Base-by-base conservation (phyloP, 495 filamentous ascomycete species). In the Podospora conica region DNA sequence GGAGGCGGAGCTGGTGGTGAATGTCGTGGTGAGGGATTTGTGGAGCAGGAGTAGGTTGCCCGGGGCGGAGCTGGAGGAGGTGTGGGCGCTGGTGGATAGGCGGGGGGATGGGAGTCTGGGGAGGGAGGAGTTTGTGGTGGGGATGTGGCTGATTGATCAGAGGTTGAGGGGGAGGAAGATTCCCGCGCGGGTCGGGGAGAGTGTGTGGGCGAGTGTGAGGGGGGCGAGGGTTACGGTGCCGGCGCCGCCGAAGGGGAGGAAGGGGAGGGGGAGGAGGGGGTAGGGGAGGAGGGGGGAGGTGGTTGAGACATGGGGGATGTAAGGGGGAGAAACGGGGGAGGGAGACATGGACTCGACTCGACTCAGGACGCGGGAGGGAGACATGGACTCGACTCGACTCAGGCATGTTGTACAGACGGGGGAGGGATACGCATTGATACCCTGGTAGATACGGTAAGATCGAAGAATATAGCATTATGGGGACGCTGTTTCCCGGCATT, bases 91-190 rank as follows among this genome's bases (percentile, higher is more conserved):
- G 10, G 94, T 98, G 20, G 91, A 96, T 76, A 73, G 83, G 3
- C 75, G 80, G 12, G 74, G 81, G 12, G 79, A 81, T 23, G 91
- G 91, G 3, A 76, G 73, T 58, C 76, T 98, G 63, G 82, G 79
- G 23, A 86, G 85, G 73, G 87, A 91, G 53, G 92, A 97, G 82
- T 97, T 97, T 76, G 90, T 97, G 29, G 92, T 97, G 53, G 95
- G 95, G 12, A 87, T 93, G 83, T 98, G 95, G 95, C 80, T 98
- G 57, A 87, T 98, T 63, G 95, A 98, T 76, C 92, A 96, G 78
- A 81, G 88, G 68, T 78, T 98, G 48, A 90, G 90, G 73, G 95
- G 95, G 1, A 83, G 91, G 62, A 98, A 97, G 80, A 81, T 97
- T 33, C 95, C 95, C 0, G 77, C 84, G 5, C 86, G 84, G 70